These are phyloP conservation scores for Aegilops speltoides DNA, from an alignment of 176 grass and related monocot genomes.

Conservation along the genomic window DNA sequence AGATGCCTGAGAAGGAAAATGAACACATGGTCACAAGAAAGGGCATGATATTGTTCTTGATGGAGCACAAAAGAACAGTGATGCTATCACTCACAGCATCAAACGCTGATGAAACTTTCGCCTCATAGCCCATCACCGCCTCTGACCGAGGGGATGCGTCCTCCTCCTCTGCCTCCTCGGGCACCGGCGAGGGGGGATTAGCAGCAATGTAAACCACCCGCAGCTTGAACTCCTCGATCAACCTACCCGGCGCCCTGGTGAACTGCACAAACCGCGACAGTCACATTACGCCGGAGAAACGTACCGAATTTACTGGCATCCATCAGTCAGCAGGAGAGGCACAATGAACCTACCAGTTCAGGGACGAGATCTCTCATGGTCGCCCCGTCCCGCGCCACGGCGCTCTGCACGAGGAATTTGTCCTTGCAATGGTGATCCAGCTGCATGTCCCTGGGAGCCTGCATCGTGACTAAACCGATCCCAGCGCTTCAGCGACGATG, in stretches of 20 bases:
- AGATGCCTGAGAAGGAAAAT: slow-evolving; percentile 41
- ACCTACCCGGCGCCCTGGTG: slow-evolving; percentile 56
- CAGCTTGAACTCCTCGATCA: slow-evolving; percentile 84
- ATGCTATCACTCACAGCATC: slow-evolving; percentile 36
- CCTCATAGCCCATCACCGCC: slow-evolving; percentile 23
- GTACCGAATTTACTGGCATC: not conserved
- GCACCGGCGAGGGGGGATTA: slow-evolving; percentile 90
- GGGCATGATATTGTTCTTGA: not conserved
- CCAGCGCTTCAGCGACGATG: not conserved
- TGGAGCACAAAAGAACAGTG: not conserved
- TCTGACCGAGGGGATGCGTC: slow-evolving; percentile 37
- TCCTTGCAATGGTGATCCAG: slow-evolving; percentile 83
- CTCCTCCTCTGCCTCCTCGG: slow-evolving; percentile 83
- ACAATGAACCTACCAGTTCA: slow-evolving; percentile 36
- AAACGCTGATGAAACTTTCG: slow-evolving; percentile 18
- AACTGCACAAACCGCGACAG: slow-evolving; percentile 39
- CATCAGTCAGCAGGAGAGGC: not conserved
- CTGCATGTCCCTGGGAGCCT: slow-evolving; percentile 60
- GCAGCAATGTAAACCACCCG: slow-evolving; percentile 79
- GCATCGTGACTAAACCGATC: slow-evolving; percentile 64
- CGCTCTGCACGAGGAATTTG: slow-evolving; percentile 92
- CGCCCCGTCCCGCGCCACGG: slow-evolving; percentile 41
- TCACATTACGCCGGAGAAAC: not conserved
- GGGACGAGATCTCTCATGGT: slow-evolving; percentile 49
- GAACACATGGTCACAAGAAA: not conserved